These are phyloP conservation scores for Crassisporium funariophilum DNA, from an alignment of 768 basidiomycete species.

Conservation along the genomic window DNA sequence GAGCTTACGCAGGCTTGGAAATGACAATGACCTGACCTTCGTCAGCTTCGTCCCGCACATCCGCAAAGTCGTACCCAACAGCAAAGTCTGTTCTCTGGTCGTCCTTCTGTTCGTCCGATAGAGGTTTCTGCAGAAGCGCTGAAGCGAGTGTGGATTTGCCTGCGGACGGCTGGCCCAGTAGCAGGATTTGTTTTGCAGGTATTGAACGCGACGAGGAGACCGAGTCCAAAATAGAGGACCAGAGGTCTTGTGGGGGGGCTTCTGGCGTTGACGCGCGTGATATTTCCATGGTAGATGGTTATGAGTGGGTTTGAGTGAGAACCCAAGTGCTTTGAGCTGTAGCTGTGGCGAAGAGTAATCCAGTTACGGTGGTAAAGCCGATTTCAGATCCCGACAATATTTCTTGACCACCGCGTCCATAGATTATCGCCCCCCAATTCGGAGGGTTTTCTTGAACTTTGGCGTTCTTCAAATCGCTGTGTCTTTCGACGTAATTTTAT, in stretches of 20 bases:
- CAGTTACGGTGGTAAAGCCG: slow-evolving; percentile 1
- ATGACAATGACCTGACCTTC: slow-evolving; percentile 63
- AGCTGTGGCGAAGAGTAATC: too few relatives aligned
- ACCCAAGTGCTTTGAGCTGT: too few relatives aligned
- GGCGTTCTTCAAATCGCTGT: too few relatives aligned
- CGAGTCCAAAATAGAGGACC: slow-evolving; percentile 91
- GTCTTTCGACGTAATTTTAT: too few relatives aligned
- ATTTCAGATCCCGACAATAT: slow-evolving; percentile 20
- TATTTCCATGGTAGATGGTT: slow-evolving; percentile 38
- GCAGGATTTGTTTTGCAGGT: slow-evolving; percentile 83
- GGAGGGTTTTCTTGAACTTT: too few relatives aligned
- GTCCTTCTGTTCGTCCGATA: slow-evolving; percentile 55
- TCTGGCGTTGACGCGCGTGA: slow-evolving; percentile 71
- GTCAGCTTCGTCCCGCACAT: slow-evolving; percentile 89
- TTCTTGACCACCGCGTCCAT: not conserved
- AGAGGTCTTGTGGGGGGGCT: slow-evolving; percentile 78
- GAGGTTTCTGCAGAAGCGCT: slow-evolving; percentile 69
- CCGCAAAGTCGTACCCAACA: slow-evolving; percentile 90
- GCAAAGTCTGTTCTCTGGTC: slow-evolving; percentile 75
- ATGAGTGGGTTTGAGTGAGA: too few relatives aligned
- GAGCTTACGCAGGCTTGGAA: not conserved
- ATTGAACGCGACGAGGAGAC: slow-evolving; percentile 80
- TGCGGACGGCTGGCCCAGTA: slow-evolving; percentile 78
- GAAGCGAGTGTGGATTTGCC: slow-evolving; percentile 79
- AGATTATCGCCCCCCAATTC: too few relatives aligned